Percentiles rank a stretch among this genome's conserved stretches.
These are phyloP conservation scores for Pelargonium citronellum DNA, from an alignment of 441 rosid species.

Conservation along the genomic window DNA sequence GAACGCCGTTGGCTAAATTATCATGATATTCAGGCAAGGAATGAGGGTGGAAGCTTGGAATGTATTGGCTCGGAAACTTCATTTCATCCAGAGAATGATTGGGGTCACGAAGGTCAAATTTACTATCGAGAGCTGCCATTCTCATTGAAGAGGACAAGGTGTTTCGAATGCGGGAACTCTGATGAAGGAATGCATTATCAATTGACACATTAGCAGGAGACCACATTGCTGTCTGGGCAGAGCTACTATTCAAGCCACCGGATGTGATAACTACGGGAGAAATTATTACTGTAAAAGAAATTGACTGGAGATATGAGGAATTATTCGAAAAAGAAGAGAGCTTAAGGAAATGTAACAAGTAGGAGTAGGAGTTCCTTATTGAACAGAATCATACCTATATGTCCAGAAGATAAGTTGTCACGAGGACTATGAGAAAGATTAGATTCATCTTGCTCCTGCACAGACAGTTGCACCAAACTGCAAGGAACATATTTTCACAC, in stretches of 20 bases:
- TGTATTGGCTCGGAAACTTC: slow-evolving; percentile 38
- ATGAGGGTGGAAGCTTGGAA: slow-evolving; percentile 51
- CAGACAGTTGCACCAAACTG: slow-evolving; percentile 50
- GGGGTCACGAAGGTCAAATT: slow-evolving; percentile 34
- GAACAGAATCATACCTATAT: slow-evolving; percentile 44
- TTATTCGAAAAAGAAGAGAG: neutral
- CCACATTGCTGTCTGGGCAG: neutral
- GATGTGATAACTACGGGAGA: neutral
- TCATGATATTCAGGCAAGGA: slow-evolving; percentile 55
- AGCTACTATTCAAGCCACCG: neutral
- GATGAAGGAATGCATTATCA: slow-evolving; percentile 32
- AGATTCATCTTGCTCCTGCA: slow-evolving; percentile 49
- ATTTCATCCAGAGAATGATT: slow-evolving; percentile 38
- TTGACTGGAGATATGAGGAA: neutral
- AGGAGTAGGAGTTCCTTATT: neutral
- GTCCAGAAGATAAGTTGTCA: slow-evolving; percentile 43
- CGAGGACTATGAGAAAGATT: slow-evolving; percentile 40
- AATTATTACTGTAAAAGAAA: neutral
- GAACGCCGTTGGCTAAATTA: slow-evolving; percentile 36
- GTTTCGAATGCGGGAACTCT: slow-evolving; percentile 38
- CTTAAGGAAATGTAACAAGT: neutral
- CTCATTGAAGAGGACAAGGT: slow-evolving; percentile 38
- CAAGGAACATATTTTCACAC: slow-evolving; percentile 21
- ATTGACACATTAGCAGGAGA: slow-evolving; percentile 1
- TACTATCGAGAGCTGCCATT: slow-evolving; percentile 37